Conservation (phyloP, 495 filamentous ascomycete genomes). For the Aspergillus kassunensis region DNA sequence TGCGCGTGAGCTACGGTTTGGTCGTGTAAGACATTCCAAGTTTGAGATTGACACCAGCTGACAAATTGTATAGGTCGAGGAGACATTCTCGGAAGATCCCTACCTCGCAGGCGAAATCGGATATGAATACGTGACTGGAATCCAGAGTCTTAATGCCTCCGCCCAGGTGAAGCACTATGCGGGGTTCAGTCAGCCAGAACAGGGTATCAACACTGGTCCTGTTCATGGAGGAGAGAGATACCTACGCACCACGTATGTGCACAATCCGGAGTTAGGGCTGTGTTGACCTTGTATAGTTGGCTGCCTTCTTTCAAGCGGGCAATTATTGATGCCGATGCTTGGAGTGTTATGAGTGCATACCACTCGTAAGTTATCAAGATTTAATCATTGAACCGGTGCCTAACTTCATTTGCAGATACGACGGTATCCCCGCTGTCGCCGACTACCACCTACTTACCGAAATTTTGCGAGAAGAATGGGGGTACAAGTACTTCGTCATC, state of each 20-base stretch:
- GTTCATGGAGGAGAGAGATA: conserved; percentile 67
- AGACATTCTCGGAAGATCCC: conserved; percentile 63
- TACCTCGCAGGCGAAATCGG: conserved; percentile 59
- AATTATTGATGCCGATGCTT: conserved; percentile 65
- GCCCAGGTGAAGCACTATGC: conserved; percentile 70
- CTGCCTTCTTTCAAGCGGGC: conserved; percentile 61
- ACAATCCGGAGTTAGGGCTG: not conserved
- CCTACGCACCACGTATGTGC: conserved; percentile 53
- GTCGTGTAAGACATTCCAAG: conserved; percentile 37
- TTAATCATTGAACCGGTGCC: not conserved
- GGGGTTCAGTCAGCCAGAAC: conserved; percentile 60
- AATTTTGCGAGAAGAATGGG: conserved; percentile 65
- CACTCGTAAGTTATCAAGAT: conserved; percentile 41
- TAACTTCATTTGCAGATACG: conserved; percentile 36
- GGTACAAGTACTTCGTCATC: conserved; percentile 60
- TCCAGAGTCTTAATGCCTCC: conserved; percentile 60
- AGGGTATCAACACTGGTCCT: conserved; percentile 64
- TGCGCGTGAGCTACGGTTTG: conserved; percentile 62
- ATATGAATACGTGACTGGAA: conserved; percentile 55
- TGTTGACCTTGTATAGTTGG: conserved; percentile 34
- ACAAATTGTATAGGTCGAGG: conserved; percentile 58
- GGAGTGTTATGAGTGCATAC: conserved; percentile 65
- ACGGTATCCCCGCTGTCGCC: conserved; percentile 60
- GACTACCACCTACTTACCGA: conserved; percentile 60
- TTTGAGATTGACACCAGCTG: not conserved